Percentiles rank a stretch among this genome's conserved stretches.
Conservation (phyloP, 306 rosid species). For the Mimosa pudica region DNA sequence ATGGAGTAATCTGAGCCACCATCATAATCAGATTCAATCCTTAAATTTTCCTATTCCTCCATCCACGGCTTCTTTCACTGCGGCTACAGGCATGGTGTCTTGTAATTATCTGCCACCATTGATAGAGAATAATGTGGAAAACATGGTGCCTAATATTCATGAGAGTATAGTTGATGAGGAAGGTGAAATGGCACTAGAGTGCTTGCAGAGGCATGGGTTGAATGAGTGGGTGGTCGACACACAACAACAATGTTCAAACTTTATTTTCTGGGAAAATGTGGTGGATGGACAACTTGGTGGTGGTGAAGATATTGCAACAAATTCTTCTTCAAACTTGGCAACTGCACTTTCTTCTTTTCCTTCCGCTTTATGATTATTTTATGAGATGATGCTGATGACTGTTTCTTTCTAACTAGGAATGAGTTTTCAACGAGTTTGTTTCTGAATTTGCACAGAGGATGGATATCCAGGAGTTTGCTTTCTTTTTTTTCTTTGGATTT, state of each 20-base stretch:
- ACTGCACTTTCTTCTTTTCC: conserved; percentile 70
- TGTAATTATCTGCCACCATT: conserved; percentile 70
- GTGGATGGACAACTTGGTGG: conserved; percentile 59
- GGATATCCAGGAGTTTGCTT: conserved; percentile 32
- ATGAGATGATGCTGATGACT: neutral
- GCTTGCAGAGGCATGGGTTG: conserved; percentile 70
- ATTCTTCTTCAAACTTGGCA: conserved; percentile 55
- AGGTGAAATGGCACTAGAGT: conserved; percentile 61
- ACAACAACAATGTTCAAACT: conserved; percentile 72
- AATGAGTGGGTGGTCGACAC: conserved; percentile 78
- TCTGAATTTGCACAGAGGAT: conserved; percentile 25
- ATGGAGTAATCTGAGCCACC: conserved; percentile 73
- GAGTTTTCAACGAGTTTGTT: conserved; percentile 31
- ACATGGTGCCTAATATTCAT: conserved; percentile 42
- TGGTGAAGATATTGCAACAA: conserved; percentile 51
- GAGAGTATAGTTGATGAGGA: conserved; percentile 54
- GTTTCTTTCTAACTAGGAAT: conserved; percentile 39
- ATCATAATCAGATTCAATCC: conserved; percentile 48
- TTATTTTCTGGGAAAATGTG: conserved; percentile 85
- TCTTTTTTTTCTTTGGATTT: conserved; percentile 20
- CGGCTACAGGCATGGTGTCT: conserved; percentile 37
- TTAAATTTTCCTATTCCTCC: conserved; percentile 40
- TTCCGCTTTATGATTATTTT: conserved; percentile 49
- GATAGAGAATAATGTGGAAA: conserved; percentile 71
- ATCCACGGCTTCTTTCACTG: conserved; percentile 34